Base-by-base conservation (phyloP, 2,329 filamentous ascomycete genomes). In the Neocatenulostroma microsporum region DNA sequence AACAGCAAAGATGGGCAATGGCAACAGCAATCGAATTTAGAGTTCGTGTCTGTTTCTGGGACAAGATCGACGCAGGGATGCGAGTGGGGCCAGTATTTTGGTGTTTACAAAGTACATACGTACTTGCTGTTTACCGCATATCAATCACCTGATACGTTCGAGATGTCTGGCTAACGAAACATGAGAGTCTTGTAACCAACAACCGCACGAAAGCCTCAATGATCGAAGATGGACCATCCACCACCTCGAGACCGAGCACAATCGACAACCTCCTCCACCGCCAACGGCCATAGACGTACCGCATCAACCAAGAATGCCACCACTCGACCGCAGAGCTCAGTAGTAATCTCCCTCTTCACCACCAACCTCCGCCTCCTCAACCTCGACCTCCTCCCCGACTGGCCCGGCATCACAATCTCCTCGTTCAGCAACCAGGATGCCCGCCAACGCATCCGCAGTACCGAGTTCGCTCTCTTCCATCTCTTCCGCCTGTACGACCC, bases 391-490 rank as follows among this genome's bases (percentile, higher is more conserved):
- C 72, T 72, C 1, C 67, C 76, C 1, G 86, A 93, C 62, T 95
- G 88, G 84, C 89, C 89, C 0, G 71, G 64, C 13, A 82, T 95
- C 39, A 78, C 75, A 1, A 57, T 70, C 0, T 70, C 80, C 33
- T 83, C 82, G 2, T 85, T 96, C 56, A 67, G 71, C 3, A 78
- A 72, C 39, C 39, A 42, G 5, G 74, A 84, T 51, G 73, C 72
- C 0, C 91, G 89, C 63, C 82, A 81, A 60, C 77, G 89, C 36
- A 79, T 94, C 24, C 78, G 84, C 50, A 78, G 78, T 41, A 77
- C 88, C 24, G 91, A 98, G 66, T 96, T 89, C 86, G 78, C 82
- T 1, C 67, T 96, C n/a, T 94, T 83, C 60, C 80, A 84, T 34
- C 72, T 98, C 11, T 94, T 94, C 59, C 70, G 74, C 24, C 65